Base-by-base conservation (phyloP, 768 basidiomycete genomes). In the Rhodosporidiobolus odoratus region DNA sequence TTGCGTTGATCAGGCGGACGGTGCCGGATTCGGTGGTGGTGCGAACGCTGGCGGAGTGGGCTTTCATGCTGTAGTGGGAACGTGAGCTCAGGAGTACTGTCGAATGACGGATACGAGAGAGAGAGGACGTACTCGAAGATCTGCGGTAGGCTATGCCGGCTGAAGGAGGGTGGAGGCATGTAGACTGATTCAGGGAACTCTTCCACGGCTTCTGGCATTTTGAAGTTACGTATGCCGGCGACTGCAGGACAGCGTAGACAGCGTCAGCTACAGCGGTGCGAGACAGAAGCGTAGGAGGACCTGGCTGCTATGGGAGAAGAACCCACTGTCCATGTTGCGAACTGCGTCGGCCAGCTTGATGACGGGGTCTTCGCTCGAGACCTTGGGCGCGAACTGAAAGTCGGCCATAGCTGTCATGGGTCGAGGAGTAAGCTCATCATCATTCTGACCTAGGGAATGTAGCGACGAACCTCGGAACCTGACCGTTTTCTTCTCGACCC, bases 141-240 rank as follows among this genome's bases (percentile, higher is more conserved):
- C 71, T 90, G 88, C 32, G 91, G 86, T 48, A 93, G 85, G 0
- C 82, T 84, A 73, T 91, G 89, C 41, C 92, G 84, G 75, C 88
- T 89, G 81, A 97, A 97, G 57, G 93, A 80, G 13, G 95, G 94
- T 1, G 93, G 90, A 37, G 95, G 92, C 73, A 93, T 87, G 17
- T 92, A 82, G 37, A 89, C 84, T 15, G 93, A 64, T 4, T 72
- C 52, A 16, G 79, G 76, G 21, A 72, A 89, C 45, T 88, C 86
- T 76, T 88, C 87, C 76, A 84, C 84, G 72, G 91, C 87, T 30
- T 83, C 82, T 6, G 88, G 85, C 32, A 96, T 85, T 2, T 76
- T 77, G 78, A 90, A 96, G n/a, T 85, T 79, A 47, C 84, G 82
- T 50, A 96, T 86, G 13, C 85, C 83, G 58, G 90, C 85, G 48